These are phyloP conservation scores for Penicillium oxalicum DNA, from an alignment of 2,329 filamentous ascomycete genomes.

Conservation along the genomic window DNA sequence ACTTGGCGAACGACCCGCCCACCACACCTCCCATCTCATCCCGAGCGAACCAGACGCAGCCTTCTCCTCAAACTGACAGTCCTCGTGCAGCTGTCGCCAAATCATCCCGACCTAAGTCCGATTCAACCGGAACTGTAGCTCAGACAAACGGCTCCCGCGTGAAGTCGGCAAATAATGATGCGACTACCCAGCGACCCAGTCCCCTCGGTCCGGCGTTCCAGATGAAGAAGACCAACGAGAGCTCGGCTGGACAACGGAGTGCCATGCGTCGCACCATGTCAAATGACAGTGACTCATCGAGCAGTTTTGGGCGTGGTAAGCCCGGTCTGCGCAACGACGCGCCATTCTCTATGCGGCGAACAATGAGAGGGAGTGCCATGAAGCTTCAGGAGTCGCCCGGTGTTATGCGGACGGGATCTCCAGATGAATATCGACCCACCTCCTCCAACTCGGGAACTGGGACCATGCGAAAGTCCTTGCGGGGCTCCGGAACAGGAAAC, in stretches of 20 bases:
- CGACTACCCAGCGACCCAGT: conserved; percentile 14
- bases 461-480: conserved; percentile 44
- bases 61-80: too few relatives aligned
- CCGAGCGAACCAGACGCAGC: conserved; percentile 8
- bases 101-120: conserved; percentile 7
- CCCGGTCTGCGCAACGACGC: conserved; percentile 43
- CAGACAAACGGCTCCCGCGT: conserved; percentile 7
- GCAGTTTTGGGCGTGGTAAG: conserved; percentile 69
- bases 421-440: conserved; percentile 47
- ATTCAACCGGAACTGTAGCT: conserved; percentile 14
- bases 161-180: conserved; percentile 3
- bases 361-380: conserved; percentile 57
- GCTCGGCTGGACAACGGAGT: conserved; percentile 4
- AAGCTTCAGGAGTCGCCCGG: conserved; percentile 33
- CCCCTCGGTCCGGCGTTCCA: conserved; percentile 21
- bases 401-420: conserved; percentile 52
- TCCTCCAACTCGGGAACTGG: conserved; percentile 38
- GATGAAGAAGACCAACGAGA: conserved; percentile 3
- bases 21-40: conserved; percentile 10
- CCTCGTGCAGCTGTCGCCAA: too few relatives aligned
- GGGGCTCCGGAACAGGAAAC: conserved; percentile 42
- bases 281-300: conserved; percentile 61
- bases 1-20: conserved; percentile 16
- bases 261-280: conserved; percentile 52
- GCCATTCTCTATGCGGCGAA: conserved; percentile 60